phyloP scores from a whole-genome alignment of 305 asterid genomes.

The Andrographis paniculata region DNA sequence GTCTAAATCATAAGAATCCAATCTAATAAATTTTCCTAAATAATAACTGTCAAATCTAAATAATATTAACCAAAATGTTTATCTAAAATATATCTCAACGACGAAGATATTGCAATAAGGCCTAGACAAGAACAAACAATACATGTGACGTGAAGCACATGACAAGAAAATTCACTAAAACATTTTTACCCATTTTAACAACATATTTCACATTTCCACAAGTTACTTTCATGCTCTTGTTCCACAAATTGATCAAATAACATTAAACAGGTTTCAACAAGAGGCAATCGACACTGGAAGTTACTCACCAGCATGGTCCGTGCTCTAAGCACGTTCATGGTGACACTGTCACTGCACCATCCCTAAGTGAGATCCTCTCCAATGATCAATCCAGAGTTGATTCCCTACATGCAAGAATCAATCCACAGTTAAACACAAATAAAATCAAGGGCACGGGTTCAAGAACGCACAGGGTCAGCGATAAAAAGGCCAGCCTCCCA shows the following conservation, averaged over 20 bases:
- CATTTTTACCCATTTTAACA: not conserved
- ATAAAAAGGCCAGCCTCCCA: constrained; percentile 31
- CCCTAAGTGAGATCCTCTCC: constrained; percentile 38
- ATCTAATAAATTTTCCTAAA: too few relatives aligned
- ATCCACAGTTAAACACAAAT: constrained; percentile 1
- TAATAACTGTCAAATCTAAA: too few relatives aligned
- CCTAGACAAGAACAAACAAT: too few relatives aligned
- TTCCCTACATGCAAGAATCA: constrained; percentile 28
- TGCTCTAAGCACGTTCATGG: constrained; percentile 25
- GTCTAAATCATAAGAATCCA: too few relatives aligned
- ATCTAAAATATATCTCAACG: too few relatives aligned
- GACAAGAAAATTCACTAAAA: not conserved
- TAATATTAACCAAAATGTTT: too few relatives aligned
- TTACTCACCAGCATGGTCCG: constrained; percentile 47
- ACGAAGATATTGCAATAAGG: not conserved
- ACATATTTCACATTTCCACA: too few relatives aligned
- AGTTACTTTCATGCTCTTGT: not conserved
- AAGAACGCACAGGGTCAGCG: constrained; percentile 2
- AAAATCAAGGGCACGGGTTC: constrained; percentile 2
- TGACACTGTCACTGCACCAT: constrained; percentile 11
- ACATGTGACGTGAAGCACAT: not conserved
- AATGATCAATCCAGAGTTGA: constrained; percentile 44
- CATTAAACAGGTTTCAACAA: constrained; percentile 34
- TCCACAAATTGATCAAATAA: not conserved
- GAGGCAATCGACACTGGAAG: constrained; percentile 39